Evolutionary conservation across 257 asterid species (phyloP).

Genomic region (Solanum piurae): DNA sequence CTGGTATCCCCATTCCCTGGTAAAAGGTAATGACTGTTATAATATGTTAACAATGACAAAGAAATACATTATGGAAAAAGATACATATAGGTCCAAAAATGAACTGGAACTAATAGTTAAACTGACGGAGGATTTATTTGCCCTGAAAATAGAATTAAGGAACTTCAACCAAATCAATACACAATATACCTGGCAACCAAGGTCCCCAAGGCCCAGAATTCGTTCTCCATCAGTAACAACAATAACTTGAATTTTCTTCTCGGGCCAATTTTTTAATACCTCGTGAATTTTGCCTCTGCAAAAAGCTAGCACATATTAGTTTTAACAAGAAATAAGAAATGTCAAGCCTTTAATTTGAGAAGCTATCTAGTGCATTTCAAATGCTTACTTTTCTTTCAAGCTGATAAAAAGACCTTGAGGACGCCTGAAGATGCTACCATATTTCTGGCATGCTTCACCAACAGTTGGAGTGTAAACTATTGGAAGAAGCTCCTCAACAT

Average conservation of each 20-base stretch:
- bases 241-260: constrained; percentile 91
- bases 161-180: background rate
- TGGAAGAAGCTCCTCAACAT: constrained; percentile 97
- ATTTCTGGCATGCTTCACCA: constrained; percentile 98
- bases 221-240: constrained; percentile 98
- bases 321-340: background rate
- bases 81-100: background rate
- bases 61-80: background rate
- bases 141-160: background rate
- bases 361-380: background rate
- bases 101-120: background rate
- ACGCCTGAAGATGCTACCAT: constrained; percentile 90
- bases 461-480: constrained; percentile 99
- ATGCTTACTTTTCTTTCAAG: constrained; percentile 75
- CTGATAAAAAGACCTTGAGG: constrained; percentile 99
- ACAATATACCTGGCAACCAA: constrained; percentile 83
- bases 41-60: background rate
- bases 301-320: constrained; percentile 10
- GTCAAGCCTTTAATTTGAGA: background rate
- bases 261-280: constrained; percentile 95
- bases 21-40: constrained; percentile 7
- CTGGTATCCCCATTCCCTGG: constrained; percentile 99
- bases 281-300: constrained; percentile 90
- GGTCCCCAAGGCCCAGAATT: constrained; percentile 97
- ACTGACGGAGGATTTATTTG: background rate